Evolutionary conservation across 1,139 yeast genomes (phyloP).

Genomic region (Zygoascus meyerae): DNA sequence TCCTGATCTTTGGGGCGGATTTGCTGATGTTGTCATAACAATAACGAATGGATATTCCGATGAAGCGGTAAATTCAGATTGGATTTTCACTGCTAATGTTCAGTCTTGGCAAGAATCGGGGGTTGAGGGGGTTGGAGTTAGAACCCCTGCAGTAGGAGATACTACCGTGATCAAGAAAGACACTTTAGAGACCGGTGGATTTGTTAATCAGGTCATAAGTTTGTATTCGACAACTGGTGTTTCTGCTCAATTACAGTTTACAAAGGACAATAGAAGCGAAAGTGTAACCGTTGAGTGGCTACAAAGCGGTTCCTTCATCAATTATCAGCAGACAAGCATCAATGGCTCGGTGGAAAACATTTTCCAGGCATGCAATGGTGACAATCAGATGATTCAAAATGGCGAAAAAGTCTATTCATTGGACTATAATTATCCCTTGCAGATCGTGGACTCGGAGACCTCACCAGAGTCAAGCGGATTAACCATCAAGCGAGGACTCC

Average conservation of each 20-base stretch:
- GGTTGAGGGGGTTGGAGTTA: conserved; percentile 27
- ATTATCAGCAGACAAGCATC: background rate
- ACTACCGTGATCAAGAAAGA: too few species aligned
- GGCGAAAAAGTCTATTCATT: background rate
- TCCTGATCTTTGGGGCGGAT: conserved; percentile 53
- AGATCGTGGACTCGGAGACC: background rate
- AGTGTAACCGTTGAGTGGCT: conserved; percentile 1
- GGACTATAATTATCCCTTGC: background rate
- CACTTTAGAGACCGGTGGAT: too few species aligned
- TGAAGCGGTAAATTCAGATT: conserved; percentile 47
- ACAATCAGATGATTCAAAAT: too few species aligned
- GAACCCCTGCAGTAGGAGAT: background rate
- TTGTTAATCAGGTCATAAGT: too few species aligned
- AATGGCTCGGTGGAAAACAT: too few species aligned
- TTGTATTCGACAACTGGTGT: too few species aligned
- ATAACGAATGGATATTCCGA: conserved; percentile 48
- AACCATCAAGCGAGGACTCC: background rate
- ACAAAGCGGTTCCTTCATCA: background rate
- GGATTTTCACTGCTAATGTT: conserved; percentile 67
- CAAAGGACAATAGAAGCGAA: too few species aligned
- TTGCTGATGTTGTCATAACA: conserved; percentile 27
- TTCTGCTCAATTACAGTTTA: too few species aligned
- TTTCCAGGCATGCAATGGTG: too few species aligned
- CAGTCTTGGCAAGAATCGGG: conserved; percentile 50
- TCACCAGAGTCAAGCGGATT: background rate